These are phyloP conservation scores for Mycena citricolor DNA, from an alignment of 1,284 basidiomycete species.

Conservation along the genomic window DNA sequence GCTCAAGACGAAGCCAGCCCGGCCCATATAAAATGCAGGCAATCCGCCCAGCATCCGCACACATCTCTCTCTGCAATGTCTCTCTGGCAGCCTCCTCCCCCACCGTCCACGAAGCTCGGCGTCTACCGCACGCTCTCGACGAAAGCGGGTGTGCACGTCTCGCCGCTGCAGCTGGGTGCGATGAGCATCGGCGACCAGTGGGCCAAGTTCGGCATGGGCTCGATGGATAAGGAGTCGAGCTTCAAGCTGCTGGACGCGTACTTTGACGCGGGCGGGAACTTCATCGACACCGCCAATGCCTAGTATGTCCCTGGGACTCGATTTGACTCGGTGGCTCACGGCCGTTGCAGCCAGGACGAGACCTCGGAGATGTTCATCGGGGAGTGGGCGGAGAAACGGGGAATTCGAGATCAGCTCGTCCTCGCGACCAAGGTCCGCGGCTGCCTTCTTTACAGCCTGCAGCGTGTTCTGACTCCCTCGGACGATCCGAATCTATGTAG, in stretches of 20 bases:
- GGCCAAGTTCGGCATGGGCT: conserved; percentile 3
- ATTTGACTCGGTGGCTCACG: no score
- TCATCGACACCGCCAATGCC: conserved; percentile 13
- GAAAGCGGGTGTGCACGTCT: conserved; percentile 8
- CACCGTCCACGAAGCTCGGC: conserved; percentile 6
- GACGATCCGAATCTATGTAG: no score
- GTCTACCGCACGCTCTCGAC: conserved; percentile 9
- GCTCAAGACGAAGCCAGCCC: no score
- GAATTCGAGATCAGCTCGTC: conserved; percentile 45
- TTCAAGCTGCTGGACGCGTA: conserved; percentile 13
- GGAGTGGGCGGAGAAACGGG: conserved; percentile 43
- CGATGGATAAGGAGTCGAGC: conserved; percentile 11
- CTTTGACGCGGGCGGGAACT: conserved; percentile 1
- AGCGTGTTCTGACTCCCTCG: no score
- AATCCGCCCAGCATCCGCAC: no score
- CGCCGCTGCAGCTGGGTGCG: conserved; percentile 7
- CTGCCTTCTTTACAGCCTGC: no score
- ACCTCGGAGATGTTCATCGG: conserved; percentile 43
- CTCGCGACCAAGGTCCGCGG: conserved; percentile 43
- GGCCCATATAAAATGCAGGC: no score
- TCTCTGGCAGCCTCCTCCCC: no score
- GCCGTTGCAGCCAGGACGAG: conserved; percentile 38
- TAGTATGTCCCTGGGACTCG: conserved; percentile 6
- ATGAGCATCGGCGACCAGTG: conserved; percentile 12
- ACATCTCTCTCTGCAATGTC: no score